Base-by-base conservation (phyloP, 1,139 yeast species). In the Lodderomyces metapsilosis region DNA sequence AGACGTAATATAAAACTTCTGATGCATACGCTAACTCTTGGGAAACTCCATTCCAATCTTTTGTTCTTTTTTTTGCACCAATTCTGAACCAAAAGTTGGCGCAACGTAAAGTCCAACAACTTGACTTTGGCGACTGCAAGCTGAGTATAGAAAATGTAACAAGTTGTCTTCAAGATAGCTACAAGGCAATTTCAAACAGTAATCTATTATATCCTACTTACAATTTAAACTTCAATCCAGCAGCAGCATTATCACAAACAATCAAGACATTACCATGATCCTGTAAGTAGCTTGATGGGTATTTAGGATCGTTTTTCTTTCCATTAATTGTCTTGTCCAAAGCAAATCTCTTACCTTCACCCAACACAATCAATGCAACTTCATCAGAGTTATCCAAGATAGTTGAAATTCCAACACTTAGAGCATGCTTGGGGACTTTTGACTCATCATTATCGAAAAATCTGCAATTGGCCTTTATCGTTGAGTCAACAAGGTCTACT, bases 321-420 rank as follows among this genome's bases (percentile, higher is more conserved):
- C 76, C 75, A 40, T 61, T 50, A 9, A 75, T 49, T 4, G 80
- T 72, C 52, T 69, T 68, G 18, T 65, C 62, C 45, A 76, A 63
- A 15, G 80, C 80, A 47, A 58, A 65, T 36, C 57, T 52, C 56
- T 76, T 76, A 40, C 50, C 53, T 13, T 55, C 55, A n/a, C 82
- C 82, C 52, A 75, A 62, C 0, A 74, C 80, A 23, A 76, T 65
- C 31, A 76, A 61, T 18, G 74, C 68, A 17, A 80, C 62, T 53
- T 79, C 84, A 38, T 76, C 68, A 2, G 84, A 72, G 53, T 74
- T 77, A 47, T 76, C 82, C 53, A 80, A 63, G 27, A 79, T 74
- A n/a, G 85, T 80, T 13, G 84, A 71, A 42, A 80, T 78, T 18
- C 85, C 85, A 23, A 80, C 84, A 24, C 79, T 70, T 36, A 80